These are phyloP conservation scores for Liriodendron chinense DNA, from an alignment of 164 flowering plant genomes.

Conservation along the genomic window DNA sequence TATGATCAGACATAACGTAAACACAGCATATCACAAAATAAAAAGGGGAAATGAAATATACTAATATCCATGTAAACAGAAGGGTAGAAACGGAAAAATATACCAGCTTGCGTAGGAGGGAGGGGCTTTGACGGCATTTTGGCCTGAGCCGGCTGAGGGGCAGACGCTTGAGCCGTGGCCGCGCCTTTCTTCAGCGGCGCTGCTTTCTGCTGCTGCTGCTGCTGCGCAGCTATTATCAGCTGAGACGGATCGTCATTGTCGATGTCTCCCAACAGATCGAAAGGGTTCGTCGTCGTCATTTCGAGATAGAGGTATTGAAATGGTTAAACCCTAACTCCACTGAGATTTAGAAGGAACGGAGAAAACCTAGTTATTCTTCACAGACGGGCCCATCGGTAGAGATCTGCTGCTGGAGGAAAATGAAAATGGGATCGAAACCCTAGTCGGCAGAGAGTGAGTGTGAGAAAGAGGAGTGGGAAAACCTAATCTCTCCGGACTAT, in stretches of 20 bases:
- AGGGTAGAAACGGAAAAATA: neutral
- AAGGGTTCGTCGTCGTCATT: conserved; percentile 47
- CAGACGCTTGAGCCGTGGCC: conserved; percentile 24
- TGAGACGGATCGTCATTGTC: conserved; percentile 70
- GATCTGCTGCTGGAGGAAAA: neutral
- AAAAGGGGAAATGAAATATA: neutral
- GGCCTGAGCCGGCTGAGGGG: conserved; percentile 21
- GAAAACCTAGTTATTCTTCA: conserved; percentile 11
- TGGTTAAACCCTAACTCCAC: conserved; percentile 3
- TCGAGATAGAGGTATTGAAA: neutral
- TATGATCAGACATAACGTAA: neutral
- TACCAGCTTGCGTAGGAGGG: conserved; percentile 84
- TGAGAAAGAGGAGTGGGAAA: neutral
- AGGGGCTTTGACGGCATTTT: conserved; percentile 64
- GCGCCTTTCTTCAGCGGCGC: conserved; percentile 32
- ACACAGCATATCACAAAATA: neutral
- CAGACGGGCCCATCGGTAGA: conserved; percentile 3
- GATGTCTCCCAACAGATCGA: conserved; percentile 70
- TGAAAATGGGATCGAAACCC: conserved; percentile 11
- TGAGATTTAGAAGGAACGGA: neutral
- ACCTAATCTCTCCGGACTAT: too few relatives aligned
- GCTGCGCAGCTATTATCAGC: conserved; percentile 48
- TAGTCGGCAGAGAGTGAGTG: conserved; percentile 17
- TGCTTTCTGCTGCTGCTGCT: conserved; percentile 24
- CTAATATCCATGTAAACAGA: neutral